A percentile compares a stretch with the other conserved stretches of the same genome.
Conservation (phyloP, 1,284 basidiomycete species). For the Athelia psychrophila region DNA sequence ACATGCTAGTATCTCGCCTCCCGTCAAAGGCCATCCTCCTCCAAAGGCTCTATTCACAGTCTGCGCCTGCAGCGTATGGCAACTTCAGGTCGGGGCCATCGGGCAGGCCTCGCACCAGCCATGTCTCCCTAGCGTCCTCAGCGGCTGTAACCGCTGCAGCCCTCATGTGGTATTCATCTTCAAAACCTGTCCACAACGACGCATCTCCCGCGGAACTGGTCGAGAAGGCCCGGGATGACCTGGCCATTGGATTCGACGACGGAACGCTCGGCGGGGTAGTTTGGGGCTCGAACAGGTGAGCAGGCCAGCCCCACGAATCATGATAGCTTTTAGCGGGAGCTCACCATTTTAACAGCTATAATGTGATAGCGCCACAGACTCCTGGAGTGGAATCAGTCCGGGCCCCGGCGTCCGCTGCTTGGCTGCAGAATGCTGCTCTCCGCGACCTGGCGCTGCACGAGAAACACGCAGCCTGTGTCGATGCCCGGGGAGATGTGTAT, state of each 20-base stretch:
- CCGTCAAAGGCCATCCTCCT: conserved; percentile 4
- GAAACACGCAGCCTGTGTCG: conserved; percentile 80
- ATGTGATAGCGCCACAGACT: conserved; percentile 38
- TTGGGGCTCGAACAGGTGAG: conserved; percentile 61
- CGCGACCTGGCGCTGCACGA: conserved; percentile 76
- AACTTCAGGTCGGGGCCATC: too few relatives aligned
- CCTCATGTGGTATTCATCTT: conserved; percentile 32
- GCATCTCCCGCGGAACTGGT: conserved; percentile 10
- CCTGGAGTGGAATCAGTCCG: conserved; percentile 37
- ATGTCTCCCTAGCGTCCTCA: conserved; percentile 15
- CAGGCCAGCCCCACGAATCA: not conserved
- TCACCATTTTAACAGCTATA: conserved; percentile 32
- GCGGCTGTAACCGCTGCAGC: conserved; percentile 26
- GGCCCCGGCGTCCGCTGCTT: conserved; percentile 46
- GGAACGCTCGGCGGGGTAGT: conserved; percentile 39
- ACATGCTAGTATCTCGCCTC: too few relatives aligned
- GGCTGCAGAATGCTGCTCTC: conserved; percentile 65
- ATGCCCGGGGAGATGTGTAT: conserved; percentile 84
- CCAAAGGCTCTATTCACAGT: conserved; percentile 21
- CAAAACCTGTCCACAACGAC: conserved; percentile 32
- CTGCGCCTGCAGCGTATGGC: conserved; percentile 11
- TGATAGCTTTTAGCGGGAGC: conserved; percentile 1
- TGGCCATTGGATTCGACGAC: conserved; percentile 12
- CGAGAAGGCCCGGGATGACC: conserved; percentile 1
- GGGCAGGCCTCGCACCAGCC: conserved; percentile 5